A percentile compares a stretch with the other conserved stretches of the same genome.
Evolutionary conservation across 768 basidiomycete genomes (phyloP).

Genomic region (Strobilomyces dryophilus): DNA sequence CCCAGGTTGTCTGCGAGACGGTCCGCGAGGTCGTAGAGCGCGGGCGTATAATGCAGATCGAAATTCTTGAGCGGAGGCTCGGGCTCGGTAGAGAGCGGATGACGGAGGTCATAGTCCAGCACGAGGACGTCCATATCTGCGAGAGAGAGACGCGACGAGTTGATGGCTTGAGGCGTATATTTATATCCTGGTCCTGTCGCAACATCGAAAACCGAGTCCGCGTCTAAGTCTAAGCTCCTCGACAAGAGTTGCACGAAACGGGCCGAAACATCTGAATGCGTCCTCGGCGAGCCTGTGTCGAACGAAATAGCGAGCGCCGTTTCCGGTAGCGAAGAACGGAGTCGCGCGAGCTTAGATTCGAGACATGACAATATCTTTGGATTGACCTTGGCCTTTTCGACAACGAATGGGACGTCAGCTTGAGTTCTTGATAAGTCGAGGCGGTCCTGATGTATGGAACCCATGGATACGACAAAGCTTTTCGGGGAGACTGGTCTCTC

Average conservation of each 20-base stretch:
- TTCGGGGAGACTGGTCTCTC: slow-evolving; percentile 21
- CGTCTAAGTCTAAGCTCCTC: background rate
- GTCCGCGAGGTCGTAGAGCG: slow-evolving; percentile 39
- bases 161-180: slow-evolving; percentile 12
- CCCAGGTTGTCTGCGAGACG: slow-evolving; percentile 31
- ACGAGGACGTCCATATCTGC: slow-evolving; percentile 41
- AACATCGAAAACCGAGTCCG: slow-evolving; percentile 1
- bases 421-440: background rate
- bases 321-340: slow-evolving; percentile 6
- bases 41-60: slow-evolving; percentile 41
- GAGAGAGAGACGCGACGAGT: slow-evolving; percentile 18
- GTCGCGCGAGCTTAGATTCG: slow-evolving; percentile 13
- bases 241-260: slow-evolving; percentile 18
- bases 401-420: background rate
- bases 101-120: slow-evolving; percentile 50
- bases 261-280: background rate
- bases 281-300: background rate
- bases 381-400: background rate
- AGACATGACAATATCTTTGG: slow-evolving; percentile 20
- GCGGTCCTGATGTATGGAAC: slow-evolving; percentile 15
- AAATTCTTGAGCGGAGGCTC: background rate
- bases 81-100: slow-evolving; percentile 36
- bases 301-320: slow-evolving; percentile 11
- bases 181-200: slow-evolving; percentile 11
- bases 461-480: slow-evolving; percentile 37